phyloP scores from a whole-genome alignment of 805 yeast species.

The Candida insectorum region DNA sequence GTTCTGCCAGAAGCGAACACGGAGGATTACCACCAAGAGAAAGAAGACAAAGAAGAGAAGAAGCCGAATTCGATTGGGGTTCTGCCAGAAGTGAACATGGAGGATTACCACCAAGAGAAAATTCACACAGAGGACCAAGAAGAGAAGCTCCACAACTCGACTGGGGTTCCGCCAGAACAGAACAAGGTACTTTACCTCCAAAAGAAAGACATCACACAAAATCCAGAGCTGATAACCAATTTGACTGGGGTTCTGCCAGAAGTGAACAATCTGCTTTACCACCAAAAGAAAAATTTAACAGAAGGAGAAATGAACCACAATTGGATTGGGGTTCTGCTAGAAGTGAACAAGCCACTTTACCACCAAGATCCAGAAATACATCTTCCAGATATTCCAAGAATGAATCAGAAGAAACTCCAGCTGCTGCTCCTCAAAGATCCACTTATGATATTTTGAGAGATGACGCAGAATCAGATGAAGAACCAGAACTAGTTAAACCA shows the following conservation, averaged over 20 bases:
- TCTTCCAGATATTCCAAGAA: slow-evolving; percentile 14
- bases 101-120: slow-evolving; percentile 37
- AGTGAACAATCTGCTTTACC: slow-evolving; percentile 19
- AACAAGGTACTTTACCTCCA: slow-evolving; percentile 27
- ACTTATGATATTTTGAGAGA: slow-evolving; percentile 29
- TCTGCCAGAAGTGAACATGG: slow-evolving; percentile 38
- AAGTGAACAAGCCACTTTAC: slow-evolving; percentile 27
- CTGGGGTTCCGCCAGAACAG: slow-evolving; percentile 49
- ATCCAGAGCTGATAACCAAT: slow-evolving; percentile 19
- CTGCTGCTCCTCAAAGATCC: slow-evolving; percentile 32
- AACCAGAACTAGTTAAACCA: slow-evolving; percentile 16
- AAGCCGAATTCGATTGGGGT: slow-evolving; percentile 62
- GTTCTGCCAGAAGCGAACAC: slow-evolving; percentile 33
- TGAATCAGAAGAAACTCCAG: slow-evolving; percentile 16
- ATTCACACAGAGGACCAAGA: slow-evolving; percentile 24
- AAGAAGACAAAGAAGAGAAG: slow-evolving; percentile 41
- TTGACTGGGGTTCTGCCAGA: slow-evolving; percentile 30
- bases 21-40: slow-evolving; percentile 34
- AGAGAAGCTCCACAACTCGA: slow-evolving; percentile 43
- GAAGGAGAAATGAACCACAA: slow-evolving; percentile 36
- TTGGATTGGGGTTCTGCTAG: slow-evolving; percentile 42
- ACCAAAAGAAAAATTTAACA: slow-evolving; percentile 17
- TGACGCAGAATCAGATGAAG: slow-evolving; percentile 31
- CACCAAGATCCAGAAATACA: slow-evolving; percentile 22
- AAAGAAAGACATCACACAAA: slow-evolving; percentile 27